phyloP scores from a whole-genome alignment of 2,329 filamentous ascomycete species.

The Diaporthe nobilis region DNA sequence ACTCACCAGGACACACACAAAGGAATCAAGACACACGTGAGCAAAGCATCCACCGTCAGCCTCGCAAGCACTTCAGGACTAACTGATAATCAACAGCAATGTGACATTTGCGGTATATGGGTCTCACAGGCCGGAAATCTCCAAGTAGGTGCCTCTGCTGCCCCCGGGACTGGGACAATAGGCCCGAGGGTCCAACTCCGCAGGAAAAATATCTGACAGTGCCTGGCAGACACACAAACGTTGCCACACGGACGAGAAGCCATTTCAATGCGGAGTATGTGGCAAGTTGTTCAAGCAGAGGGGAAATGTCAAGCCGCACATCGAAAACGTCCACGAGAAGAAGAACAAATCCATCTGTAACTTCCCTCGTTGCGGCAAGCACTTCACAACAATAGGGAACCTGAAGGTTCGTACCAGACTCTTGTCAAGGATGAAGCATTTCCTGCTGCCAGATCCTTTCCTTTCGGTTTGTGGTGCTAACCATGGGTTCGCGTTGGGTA shows the following conservation, averaged over 20 bases:
- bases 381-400: constrained; percentile 92
- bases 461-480: not conserved
- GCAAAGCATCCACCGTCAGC: constrained; percentile 49
- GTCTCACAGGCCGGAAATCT: constrained; percentile 95
- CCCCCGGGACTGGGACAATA: not conserved
- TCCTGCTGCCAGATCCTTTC: not conserved
- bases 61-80: not conserved
- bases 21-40: constrained; percentile 89
- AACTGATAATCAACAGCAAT: constrained; percentile 42
- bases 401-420: constrained; percentile 76
- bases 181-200: not conserved
- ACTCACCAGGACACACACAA: constrained; percentile 92
- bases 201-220: constrained; percentile 39
- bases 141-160: constrained; percentile 70
- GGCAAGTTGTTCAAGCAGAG: constrained; percentile 87
- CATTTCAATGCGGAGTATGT: constrained; percentile 84
- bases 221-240: constrained; percentile 81
- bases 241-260: constrained; percentile 88
- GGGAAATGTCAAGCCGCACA: constrained; percentile 87
- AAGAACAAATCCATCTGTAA: constrained; percentile 85
- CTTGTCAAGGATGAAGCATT: constrained; percentile 3
- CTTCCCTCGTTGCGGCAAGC: constrained; percentile 79
- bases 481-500: not conserved
- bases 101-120: constrained; percentile 74
- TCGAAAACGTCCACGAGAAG: constrained; percentile 79